Conservation (phyloP, 2,329 filamentous ascomycete species). For the Sporothrix luriei region DNA sequence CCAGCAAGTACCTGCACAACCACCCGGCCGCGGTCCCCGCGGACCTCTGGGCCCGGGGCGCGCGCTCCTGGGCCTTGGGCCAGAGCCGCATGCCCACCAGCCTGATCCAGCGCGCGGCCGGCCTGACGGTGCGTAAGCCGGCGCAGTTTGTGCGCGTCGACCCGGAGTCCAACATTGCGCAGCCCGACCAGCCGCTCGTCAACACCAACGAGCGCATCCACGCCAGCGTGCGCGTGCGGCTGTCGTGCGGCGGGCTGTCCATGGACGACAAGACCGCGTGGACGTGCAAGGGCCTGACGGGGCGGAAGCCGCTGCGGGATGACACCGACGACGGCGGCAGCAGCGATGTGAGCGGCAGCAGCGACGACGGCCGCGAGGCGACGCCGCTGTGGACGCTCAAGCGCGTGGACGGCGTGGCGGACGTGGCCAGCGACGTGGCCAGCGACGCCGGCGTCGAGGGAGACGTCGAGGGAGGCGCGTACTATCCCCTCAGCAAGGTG, state of each 20-base stretch:
- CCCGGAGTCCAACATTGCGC: conserved; percentile 43
- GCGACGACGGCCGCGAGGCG: conserved; percentile 14
- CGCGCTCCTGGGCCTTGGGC: conserved; percentile 42
- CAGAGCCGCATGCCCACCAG: conserved; percentile 40
- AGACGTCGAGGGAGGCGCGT: no score
- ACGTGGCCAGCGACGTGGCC: conserved; percentile 20
- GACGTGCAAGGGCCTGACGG: conserved; percentile 39
- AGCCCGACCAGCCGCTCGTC: conserved; percentile 43
- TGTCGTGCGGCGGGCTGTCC: conserved; percentile 40
- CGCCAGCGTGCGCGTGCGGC: conserved; percentile 40
- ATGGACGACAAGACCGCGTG: conserved; percentile 44
- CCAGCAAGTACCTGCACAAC: conserved; percentile 39
- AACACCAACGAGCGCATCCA: conserved; percentile 47
- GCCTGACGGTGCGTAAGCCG: conserved; percentile 42
- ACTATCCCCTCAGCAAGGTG: conserved; percentile 39
- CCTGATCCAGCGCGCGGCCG: conserved; percentile 39
- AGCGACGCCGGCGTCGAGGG: no score
- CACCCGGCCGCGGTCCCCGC: conserved; percentile 30
- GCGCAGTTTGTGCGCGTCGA: conserved; percentile 46
- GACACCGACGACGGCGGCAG: conserved; percentile 7
- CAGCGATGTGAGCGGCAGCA: conserved; percentile 16
- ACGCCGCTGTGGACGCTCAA: conserved; percentile 40
- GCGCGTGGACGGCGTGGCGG: conserved; percentile 28
- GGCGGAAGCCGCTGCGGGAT: conserved; percentile 3
- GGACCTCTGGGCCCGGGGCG: conserved; percentile 35